phyloP scores from a whole-genome alignment of 2,329 filamentous ascomycete genomes.

The Cryphonectria carpinicola region DNA sequence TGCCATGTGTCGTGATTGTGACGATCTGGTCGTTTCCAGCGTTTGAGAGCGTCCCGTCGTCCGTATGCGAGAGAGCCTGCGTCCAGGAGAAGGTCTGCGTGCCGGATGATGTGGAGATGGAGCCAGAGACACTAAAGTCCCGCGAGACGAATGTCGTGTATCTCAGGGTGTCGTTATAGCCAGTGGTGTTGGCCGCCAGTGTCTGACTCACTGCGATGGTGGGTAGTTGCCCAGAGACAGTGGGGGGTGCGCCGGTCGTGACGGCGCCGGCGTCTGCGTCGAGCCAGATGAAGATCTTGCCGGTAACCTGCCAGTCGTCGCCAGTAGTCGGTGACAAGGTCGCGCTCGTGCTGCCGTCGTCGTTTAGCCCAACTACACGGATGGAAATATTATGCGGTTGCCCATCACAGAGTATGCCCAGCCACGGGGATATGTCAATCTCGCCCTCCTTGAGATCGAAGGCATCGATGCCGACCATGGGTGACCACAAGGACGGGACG shows the following conservation, averaged over 20 bases:
- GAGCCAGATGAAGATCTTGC: constrained; percentile 79
- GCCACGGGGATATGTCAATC: constrained; percentile 79
- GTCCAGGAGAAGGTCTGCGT: constrained; percentile 52
- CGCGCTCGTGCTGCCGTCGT: constrained; percentile 52
- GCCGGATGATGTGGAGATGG: constrained; percentile 50
- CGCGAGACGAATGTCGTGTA: constrained; percentile 63
- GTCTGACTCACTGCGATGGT: constrained; percentile 53
- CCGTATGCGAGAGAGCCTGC: constrained; percentile 59
- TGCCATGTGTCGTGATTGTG: constrained; percentile 37
- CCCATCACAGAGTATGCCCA: constrained; percentile 71
- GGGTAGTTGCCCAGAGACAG: constrained; percentile 42
- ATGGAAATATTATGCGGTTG: constrained; percentile 68
- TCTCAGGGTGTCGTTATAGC: constrained; percentile 61
- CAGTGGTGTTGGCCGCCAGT: constrained; percentile 50
- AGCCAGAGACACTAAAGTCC: constrained; percentile 55
- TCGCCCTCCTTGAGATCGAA: constrained; percentile 81
- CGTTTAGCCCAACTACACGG: constrained; percentile 66
- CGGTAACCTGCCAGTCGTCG: constrained; percentile 74
- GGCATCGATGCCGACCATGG: constrained; percentile 76
- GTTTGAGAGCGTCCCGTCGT: constrained; percentile 50
- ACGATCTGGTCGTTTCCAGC: constrained; percentile 48
- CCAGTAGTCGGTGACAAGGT: constrained; percentile 58
- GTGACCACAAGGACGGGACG: constrained; percentile 75
- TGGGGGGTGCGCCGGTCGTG: constrained; percentile 52
- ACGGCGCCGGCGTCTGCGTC: constrained; percentile 52